These are phyloP conservation scores for Stropharia rugosoannulata DNA, from an alignment of 768 basidiomycete genomes.

Conservation along the genomic window DNA sequence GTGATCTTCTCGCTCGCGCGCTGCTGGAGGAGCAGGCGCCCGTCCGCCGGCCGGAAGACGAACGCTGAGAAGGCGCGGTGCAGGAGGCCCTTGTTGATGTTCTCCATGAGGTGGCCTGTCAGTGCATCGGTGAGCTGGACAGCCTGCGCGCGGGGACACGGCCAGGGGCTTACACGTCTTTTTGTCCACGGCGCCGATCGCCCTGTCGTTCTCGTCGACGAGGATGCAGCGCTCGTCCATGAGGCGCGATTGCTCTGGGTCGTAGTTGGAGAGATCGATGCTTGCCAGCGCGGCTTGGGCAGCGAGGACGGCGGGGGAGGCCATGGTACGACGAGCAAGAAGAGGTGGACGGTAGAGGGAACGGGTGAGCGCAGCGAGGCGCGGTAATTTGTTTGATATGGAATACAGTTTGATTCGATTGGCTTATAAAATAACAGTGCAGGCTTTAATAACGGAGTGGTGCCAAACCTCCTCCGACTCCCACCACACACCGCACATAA, in stretches of 20 bases:
- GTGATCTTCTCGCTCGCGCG: constrained; percentile 99
- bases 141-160: not conserved
- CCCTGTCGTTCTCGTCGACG: constrained; percentile 83
- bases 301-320: constrained; percentile 62
- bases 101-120: constrained; percentile 95
- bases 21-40: constrained; percentile 90
- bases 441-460: constrained; percentile 2
- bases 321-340: constrained; percentile 29
- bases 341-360: not conserved
- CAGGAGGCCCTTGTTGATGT: constrained; percentile 89
- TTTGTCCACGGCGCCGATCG: constrained; percentile 88
- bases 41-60: constrained; percentile 92
- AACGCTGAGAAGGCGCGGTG: constrained; percentile 99
- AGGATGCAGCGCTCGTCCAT: constrained; percentile 97
- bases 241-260: constrained; percentile 87
- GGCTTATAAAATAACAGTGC: constrained; percentile 1
- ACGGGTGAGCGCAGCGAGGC: constrained; percentile 16
- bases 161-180: constrained; percentile 77
- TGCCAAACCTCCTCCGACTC: not conserved
- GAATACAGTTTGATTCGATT: constrained; percentile 16
- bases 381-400: constrained; percentile 17
- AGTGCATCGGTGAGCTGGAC: not conserved
- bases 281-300: constrained; percentile 65
- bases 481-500: no score
- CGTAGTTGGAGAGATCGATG: constrained; percentile 82